A percentile compares a stretch with the other conserved stretches of the same genome.
Conservation (phyloP, 768 basidiomycete genomes). For the Hericium alpestre region DNA sequence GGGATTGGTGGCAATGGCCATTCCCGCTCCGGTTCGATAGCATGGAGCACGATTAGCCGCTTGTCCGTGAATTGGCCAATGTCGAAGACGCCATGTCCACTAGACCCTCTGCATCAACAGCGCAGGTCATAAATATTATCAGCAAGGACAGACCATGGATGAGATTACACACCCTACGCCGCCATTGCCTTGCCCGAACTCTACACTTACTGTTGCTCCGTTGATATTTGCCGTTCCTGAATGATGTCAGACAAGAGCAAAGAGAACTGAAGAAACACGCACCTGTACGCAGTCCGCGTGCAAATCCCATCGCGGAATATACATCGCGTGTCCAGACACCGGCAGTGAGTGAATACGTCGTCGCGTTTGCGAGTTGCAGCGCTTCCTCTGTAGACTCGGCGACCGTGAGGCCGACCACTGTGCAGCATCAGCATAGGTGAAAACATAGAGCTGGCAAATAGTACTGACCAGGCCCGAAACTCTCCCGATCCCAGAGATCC, state of each 20-base stretch:
- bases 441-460: not conserved
- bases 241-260: not conserved
- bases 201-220: not conserved
- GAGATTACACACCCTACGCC: not conserved
- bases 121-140: not conserved
- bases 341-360: constrained; percentile 40
- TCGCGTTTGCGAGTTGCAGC: constrained; percentile 43
- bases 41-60: constrained; percentile 32
- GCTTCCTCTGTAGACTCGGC: constrained; percentile 46
- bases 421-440: not conserved
- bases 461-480: constrained; percentile 44
- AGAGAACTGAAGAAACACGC: not conserved
- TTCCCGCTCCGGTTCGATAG: constrained; percentile 10
- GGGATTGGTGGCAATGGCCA: no score
- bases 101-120: constrained; percentile 14
- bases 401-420: constrained; percentile 32
- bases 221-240: not conserved
- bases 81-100: constrained; percentile 42
- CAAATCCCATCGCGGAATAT: constrained; percentile 33
- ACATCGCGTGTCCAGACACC: constrained; percentile 43
- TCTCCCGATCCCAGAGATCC: constrained; percentile 45
- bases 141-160: not conserved
- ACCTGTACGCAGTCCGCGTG: constrained; percentile 38
- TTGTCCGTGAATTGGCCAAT: constrained; percentile 42
- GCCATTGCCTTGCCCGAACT: not conserved